Percentiles rank a stretch among this genome's conserved stretches.
phyloP scores from a whole-genome alignment of 345 rosid genomes.

The Excoecaria agallocha region DNA sequence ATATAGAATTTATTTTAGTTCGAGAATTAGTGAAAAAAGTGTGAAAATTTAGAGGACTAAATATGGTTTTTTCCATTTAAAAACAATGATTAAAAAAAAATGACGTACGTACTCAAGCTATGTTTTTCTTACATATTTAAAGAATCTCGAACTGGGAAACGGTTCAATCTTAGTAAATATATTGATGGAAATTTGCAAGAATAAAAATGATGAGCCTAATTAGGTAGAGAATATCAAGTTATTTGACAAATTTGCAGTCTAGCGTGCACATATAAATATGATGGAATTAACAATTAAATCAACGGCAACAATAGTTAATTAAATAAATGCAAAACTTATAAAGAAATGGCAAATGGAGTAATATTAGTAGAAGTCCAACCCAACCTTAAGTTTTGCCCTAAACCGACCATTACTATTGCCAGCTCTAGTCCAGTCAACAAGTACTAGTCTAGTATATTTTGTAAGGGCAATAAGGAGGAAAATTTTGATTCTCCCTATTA shows the following conservation, averaged over 20 bases:
- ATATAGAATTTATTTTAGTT: too few species aligned
- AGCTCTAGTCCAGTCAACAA: slow-evolving; percentile 15
- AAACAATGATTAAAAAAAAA: background rate
- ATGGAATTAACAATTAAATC: background rate
- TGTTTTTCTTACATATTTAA: too few species aligned
- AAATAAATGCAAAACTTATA: background rate
- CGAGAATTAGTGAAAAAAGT: too few species aligned
- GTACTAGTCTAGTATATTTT: background rate
- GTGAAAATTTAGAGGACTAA: too few species aligned
- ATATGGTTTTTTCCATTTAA: too few species aligned
- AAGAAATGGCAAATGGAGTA: slow-evolving; percentile 1
- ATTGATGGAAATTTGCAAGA: background rate
- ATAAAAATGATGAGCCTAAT: too few species aligned
- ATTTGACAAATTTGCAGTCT: background rate
- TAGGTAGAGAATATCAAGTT: too few species aligned
- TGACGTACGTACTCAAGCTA: background rate
- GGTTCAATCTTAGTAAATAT: background rate
- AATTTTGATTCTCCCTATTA: background rate
- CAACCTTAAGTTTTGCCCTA: slow-evolving; percentile 5
- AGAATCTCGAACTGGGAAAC: too few species aligned
- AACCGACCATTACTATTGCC: slow-evolving; percentile 3
- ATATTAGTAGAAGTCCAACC: background rate
- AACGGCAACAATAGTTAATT: background rate
- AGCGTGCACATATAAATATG: background rate
- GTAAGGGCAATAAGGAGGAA: background rate